Evolutionary conservation across 257 asterid genomes (phyloP).

Genomic region (Asclepias syriaca): DNA sequence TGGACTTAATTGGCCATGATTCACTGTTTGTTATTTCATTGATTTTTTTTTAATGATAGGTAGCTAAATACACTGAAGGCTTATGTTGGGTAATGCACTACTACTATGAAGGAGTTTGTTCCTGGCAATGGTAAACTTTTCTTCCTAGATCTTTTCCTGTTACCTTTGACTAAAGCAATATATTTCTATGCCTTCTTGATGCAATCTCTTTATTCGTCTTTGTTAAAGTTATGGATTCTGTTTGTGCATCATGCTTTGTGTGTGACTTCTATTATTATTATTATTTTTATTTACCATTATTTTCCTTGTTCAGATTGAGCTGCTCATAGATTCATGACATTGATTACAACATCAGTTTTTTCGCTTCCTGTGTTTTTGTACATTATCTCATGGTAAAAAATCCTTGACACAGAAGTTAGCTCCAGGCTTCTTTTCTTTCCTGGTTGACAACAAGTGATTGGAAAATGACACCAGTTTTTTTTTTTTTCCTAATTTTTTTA

Average conservation of each 20-base stretch:
- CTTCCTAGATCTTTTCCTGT: slow-evolving; percentile 8
- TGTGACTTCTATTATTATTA: not conserved
- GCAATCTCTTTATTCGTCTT: not conserved
- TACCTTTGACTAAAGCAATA: not conserved
- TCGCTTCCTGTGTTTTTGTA: not conserved
- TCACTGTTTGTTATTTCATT: not conserved
- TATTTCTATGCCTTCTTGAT: not conserved
- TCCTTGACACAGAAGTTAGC: not conserved
- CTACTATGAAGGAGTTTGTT: slow-evolving; percentile 95
- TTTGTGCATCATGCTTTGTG: not conserved
- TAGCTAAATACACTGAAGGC: slow-evolving; percentile 81
- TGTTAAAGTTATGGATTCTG: not conserved
- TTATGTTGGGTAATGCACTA: slow-evolving; percentile 98
- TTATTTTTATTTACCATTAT: not conserved
- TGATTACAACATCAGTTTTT: not conserved
- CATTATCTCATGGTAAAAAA: not conserved
- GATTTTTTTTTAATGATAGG: slow-evolving; percentile 43
- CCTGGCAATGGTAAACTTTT: slow-evolving; percentile 82
- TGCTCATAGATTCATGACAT: not conserved
- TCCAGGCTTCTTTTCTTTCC: not conserved
- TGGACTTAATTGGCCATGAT: not conserved
- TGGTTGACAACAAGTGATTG: not conserved
- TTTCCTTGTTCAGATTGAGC: not conserved
- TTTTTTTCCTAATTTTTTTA: too few species aligned
- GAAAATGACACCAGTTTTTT: too few species aligned